Evolutionary conservation across 148 eudicot species (phyloP).

Genomic region (Rhododendron ferrugineum): DNA sequence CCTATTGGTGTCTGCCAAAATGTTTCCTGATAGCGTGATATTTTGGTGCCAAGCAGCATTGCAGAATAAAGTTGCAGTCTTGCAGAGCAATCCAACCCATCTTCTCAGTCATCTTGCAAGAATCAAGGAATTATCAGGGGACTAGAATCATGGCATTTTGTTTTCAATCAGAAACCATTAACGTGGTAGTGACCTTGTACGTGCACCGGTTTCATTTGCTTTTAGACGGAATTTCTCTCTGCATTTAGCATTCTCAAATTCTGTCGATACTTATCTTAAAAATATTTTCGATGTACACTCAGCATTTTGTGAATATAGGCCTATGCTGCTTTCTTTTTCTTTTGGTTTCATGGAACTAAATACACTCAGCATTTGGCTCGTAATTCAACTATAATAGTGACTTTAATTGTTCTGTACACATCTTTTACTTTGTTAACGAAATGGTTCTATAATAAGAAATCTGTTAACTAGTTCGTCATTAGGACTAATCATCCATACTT

Average conservation of each 20-base stretch:
- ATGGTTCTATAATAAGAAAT: background rate
- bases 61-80: too few relatives aligned
- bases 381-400: background rate
- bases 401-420: background rate
- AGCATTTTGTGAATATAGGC: background rate
- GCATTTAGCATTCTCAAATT: background rate
- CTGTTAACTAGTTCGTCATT: too few relatives aligned
- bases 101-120: too few relatives aligned
- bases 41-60: too few relatives aligned
- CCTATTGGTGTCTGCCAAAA: too few relatives aligned
- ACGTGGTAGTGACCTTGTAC: background rate
- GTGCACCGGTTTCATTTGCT: background rate
- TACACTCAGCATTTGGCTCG: background rate
- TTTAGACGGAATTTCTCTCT: background rate
- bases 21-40: too few relatives aligned
- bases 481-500: too few relatives aligned
- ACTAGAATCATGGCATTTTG: background rate
- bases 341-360: too few relatives aligned
- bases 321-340: background rate
- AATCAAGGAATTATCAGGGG: too few relatives aligned
- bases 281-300: background rate
- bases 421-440: background rate
- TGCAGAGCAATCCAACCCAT: too few relatives aligned
- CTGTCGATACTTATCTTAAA: too few relatives aligned
- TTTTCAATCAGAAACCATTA: background rate